Conservation (phyloP, 495 filamentous ascomycete species). For the Talaromyces adpressus region DNA sequence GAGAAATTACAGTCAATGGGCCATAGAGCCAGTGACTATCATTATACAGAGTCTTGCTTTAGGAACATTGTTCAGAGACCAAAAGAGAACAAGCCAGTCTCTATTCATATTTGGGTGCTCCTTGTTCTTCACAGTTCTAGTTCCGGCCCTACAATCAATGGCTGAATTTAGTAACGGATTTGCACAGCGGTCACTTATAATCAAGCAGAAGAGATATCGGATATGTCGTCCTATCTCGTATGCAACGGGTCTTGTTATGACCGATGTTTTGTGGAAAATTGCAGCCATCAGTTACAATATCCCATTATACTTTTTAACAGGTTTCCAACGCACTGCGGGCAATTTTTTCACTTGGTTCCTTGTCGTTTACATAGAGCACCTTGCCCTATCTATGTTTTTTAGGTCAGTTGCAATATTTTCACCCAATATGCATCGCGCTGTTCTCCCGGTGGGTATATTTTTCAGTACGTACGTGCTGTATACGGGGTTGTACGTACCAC, state of each 20-base stretch:
- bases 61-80: conserved; percentile 21
- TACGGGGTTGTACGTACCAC: conserved; percentile 45
- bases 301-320: conserved; percentile 67
- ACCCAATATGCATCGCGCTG: conserved; percentile 42
- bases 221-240: conserved; percentile 13
- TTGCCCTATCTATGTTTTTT: conserved; percentile 56
- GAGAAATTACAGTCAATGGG: conserved; percentile 13
- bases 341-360: conserved; percentile 75
- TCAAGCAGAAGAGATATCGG: conserved; percentile 13
- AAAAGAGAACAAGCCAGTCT: conserved; percentile 2
- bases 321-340: conserved; percentile 58
- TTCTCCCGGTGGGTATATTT: conserved; percentile 42
- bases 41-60: conserved; percentile 18
- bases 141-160: conserved; percentile 12
- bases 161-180: conserved; percentile 14
- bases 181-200: conserved; percentile 11
- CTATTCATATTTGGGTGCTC: background rate
- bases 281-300: conserved; percentile 6
- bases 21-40: conserved; percentile 15
- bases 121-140: conserved; percentile 9
- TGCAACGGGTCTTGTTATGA: conserved; percentile 9
- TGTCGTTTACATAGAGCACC: conserved; percentile 59
- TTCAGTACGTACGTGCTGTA: conserved; percentile 42
- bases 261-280: conserved; percentile 15
- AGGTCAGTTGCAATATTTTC: conserved; percentile 42